These are phyloP conservation scores for Eucalyptus polybractea DNA, from an alignment of 345 rosid species.

Conservation along the genomic window DNA sequence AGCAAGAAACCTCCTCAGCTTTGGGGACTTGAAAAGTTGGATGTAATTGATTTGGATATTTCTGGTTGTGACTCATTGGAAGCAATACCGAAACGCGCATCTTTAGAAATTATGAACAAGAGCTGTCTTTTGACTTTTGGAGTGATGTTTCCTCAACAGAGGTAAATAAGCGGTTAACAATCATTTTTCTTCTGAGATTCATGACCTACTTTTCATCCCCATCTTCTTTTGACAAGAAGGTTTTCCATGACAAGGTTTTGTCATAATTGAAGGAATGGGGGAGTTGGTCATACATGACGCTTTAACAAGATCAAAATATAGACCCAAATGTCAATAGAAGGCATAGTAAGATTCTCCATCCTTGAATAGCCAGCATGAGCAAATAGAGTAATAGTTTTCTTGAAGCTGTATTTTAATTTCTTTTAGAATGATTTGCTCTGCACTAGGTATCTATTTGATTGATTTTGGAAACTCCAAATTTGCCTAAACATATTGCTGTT, in stretches of 20 bases:
- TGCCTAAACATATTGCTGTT: not conserved
- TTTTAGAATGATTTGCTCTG: not conserved
- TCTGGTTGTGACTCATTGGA: not conserved
- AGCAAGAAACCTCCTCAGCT: too few relatives aligned
- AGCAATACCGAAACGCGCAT: accelerated
- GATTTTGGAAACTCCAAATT: not conserved
- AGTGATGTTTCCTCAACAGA: too few relatives aligned
- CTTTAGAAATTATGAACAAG: too few relatives aligned
- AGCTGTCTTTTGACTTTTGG: too few relatives aligned
- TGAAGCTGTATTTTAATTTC: not conserved
- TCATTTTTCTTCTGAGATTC: too few relatives aligned
- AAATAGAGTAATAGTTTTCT: not conserved
- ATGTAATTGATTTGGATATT: not conserved
- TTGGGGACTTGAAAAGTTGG: too few relatives aligned
- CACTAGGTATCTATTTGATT: not conserved
- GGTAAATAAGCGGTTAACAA: not conserved
- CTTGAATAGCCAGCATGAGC: not conserved
- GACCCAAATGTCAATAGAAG: not conserved
- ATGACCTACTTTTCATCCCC: too few relatives aligned
- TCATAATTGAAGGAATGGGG: not conserved
- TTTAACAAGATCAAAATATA: not conserved
- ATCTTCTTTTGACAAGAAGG: too few relatives aligned
- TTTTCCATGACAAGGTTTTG: not conserved
- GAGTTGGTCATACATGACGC: not conserved
- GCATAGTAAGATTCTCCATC: not conserved